Evolutionary conservation across 371 early-diverging fungal species (phyloP).

Genomic region (Rhizopus stolonifer): DNA sequence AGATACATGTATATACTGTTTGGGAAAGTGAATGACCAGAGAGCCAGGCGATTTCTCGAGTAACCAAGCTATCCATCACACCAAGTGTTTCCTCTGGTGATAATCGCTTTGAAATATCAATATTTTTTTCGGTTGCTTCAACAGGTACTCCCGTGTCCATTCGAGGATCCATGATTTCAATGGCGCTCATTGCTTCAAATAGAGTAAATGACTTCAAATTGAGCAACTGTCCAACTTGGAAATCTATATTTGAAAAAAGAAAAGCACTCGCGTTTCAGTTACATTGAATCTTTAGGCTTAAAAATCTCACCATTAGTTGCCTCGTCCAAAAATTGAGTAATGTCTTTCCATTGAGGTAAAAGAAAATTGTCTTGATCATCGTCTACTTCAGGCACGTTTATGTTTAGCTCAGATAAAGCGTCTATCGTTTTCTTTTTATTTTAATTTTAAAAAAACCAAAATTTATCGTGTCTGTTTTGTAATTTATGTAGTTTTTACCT

Average conservation of each 20-base stretch:
- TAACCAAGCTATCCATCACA: constrained; percentile 66
- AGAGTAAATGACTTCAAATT: constrained; percentile 61
- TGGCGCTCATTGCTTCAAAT: constrained; percentile 78
- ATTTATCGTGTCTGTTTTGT: no score
- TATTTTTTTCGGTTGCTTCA: constrained; percentile 33
- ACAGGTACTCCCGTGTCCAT: constrained; percentile 78
- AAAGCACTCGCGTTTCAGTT: background rate
- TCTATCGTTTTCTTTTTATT: constrained; percentile 9
- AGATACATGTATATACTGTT: constrained; percentile 71
- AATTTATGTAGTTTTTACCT: no score
- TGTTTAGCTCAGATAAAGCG: constrained; percentile 26
- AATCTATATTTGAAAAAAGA: constrained; percentile 36
- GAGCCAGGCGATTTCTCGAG: constrained; percentile 73
- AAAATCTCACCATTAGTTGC: constrained; percentile 63
- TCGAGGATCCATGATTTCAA: constrained; percentile 84
- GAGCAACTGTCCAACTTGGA: constrained; percentile 65
- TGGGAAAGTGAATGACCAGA: constrained; percentile 73
- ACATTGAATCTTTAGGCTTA: constrained; percentile 1
- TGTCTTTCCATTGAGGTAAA: constrained; percentile 48
- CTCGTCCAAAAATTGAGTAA: constrained; percentile 49
- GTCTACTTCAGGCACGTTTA: constrained; percentile 4
- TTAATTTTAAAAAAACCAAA: background rate
- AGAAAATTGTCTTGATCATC: constrained; percentile 10
- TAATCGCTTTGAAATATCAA: constrained; percentile 42
- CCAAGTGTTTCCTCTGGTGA: constrained; percentile 55